A percentile compares a stretch with the other conserved stretches of the same genome.
These are phyloP conservation scores for Prunus yedoensis DNA, from an alignment of 331 rosid species.

Conservation along the genomic window DNA sequence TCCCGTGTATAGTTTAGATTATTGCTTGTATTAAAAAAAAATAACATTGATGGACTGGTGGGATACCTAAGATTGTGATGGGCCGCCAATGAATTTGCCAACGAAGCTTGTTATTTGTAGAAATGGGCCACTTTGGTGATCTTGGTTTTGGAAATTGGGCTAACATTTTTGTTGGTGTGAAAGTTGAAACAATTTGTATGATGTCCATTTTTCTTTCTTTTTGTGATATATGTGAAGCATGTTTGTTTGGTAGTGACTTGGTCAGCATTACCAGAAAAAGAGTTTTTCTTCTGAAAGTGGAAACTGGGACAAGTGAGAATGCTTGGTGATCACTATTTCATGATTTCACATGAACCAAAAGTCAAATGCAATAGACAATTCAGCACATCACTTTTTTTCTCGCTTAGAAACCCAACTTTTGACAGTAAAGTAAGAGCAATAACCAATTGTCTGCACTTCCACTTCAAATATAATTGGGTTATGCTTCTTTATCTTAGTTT, in stretches of 20 bases:
- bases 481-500: neutral
- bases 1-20: too few species aligned
- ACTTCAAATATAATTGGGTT: neutral
- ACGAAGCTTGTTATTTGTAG: neutral
- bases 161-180: neutral
- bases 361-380: constrained; percentile 10
- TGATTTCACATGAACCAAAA: constrained; percentile 7
- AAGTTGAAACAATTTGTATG: neutral
- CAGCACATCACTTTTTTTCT: neutral
- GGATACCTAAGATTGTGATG: neutral
- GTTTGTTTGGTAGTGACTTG: neutral
- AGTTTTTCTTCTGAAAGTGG: neutral
- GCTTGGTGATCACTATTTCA: constrained; percentile 2
- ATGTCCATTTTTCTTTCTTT: too few species aligned
- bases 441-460: neutral
- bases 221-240: neutral
- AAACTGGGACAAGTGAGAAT: neutral
- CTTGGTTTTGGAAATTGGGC: neutral
- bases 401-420: neutral
- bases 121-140: neutral
- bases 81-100: neutral
- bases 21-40: too few species aligned
- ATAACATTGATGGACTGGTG: neutral
- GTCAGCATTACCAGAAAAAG: neutral
- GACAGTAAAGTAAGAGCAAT: constrained; percentile 1